A percentile compares a stretch with the other conserved stretches of the same genome.
Conservation (phyloP, 768 basidiomycete species). For the Tephrocybe sp. region DNA sequence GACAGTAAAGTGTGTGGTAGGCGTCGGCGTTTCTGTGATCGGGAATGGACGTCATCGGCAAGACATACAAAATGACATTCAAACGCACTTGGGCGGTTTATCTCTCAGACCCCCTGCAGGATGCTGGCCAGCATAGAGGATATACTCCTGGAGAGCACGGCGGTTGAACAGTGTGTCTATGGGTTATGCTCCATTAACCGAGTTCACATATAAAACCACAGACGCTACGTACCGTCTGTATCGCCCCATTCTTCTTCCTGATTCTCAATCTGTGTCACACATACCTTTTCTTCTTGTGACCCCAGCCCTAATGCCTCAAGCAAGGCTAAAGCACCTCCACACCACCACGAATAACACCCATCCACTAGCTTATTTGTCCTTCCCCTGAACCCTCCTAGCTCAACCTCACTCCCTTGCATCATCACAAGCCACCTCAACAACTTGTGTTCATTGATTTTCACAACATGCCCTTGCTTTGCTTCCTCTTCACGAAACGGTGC, state of each 20-base stretch:
- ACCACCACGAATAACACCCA: conserved; percentile 99
- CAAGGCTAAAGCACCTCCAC: conserved; percentile 81
- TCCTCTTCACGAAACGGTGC: conserved; percentile 45
- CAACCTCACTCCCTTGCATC: conserved; percentile 81
- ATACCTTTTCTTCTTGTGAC: conserved; percentile 25
- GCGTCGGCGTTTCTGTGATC: conserved; percentile 72
- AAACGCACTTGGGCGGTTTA: conserved; percentile 87
- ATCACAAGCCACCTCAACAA: conserved; percentile 79
- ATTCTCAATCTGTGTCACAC: conserved; percentile 5
- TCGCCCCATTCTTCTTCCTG: conserved; percentile 61
- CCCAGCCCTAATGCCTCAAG: conserved; percentile 58
- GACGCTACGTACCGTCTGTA: conserved; percentile 50
- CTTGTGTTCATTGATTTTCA: conserved; percentile 52
- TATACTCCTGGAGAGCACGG: conserved; percentile 80
- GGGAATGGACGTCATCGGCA: not conserved
- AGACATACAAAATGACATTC: not conserved
- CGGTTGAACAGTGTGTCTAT: conserved; percentile 54
- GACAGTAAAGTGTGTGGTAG: conserved; percentile 93
- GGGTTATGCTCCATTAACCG: not conserved
- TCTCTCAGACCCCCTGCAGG: conserved; percentile 86
- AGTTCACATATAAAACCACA: not conserved
- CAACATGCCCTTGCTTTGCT: conserved; percentile 23
- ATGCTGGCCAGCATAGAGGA: conserved; percentile 83
- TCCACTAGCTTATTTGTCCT: conserved; percentile 98
- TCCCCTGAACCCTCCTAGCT: conserved; percentile 91